Percentiles rank a stretch among this genome's conserved stretches.
Evolutionary conservation across 1,284 basidiomycete genomes (phyloP).

Genomic region (Ganoderma resinaceum): DNA sequence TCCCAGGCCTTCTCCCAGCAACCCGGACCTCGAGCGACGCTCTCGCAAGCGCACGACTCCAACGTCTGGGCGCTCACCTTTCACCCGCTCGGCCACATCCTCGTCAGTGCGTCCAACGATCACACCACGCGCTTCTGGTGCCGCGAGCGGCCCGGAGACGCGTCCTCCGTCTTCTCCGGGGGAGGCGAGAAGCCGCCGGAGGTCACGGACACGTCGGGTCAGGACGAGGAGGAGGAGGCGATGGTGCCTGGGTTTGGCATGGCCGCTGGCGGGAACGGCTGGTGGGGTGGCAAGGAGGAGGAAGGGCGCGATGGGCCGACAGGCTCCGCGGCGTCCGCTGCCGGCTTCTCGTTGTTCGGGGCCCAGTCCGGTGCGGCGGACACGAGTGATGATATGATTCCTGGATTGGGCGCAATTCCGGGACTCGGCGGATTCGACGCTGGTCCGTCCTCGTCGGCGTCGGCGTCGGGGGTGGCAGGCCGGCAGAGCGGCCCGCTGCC

Average conservation of each 20-base stretch:
- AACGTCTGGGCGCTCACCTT: slow-evolving; percentile 96
- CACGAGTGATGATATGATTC: slow-evolving; percentile 33
- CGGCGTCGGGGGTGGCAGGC: slow-evolving; percentile 36
- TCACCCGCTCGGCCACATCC: slow-evolving; percentile 95
- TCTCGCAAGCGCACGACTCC: slow-evolving; percentile 95
- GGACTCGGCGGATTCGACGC: slow-evolving; percentile 20
- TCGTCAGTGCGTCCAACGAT: slow-evolving; percentile 94
- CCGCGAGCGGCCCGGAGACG: slow-evolving; percentile 83
- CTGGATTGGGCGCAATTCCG: slow-evolving; percentile 34
- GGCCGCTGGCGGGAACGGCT: slow-evolving; percentile 25
- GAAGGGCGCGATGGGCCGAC: slow-evolving; percentile 23
- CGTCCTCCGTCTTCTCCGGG: slow-evolving; percentile 70
- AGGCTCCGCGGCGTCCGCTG: slow-evolving; percentile 24
- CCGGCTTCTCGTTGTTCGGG: slow-evolving; percentile 14
- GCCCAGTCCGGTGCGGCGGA: slow-evolving; percentile 16
- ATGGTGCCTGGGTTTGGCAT: slow-evolving; percentile 64
- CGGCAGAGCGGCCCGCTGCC: slow-evolving; percentile 47
- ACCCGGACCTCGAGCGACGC: slow-evolving; percentile 75
- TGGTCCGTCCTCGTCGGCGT: slow-evolving; percentile 22
- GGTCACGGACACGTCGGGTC: slow-evolving; percentile 55
- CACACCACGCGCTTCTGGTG: slow-evolving; percentile 99
- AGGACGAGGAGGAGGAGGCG: slow-evolving; percentile 69
- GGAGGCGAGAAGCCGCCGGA: slow-evolving; percentile 82
- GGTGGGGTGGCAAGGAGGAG: slow-evolving; percentile 30
- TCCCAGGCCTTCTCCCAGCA: slow-evolving; percentile 42